Conservation (phyloP, 2,329 filamentous ascomycete genomes). For the Penicillium janthinellum region DNA sequence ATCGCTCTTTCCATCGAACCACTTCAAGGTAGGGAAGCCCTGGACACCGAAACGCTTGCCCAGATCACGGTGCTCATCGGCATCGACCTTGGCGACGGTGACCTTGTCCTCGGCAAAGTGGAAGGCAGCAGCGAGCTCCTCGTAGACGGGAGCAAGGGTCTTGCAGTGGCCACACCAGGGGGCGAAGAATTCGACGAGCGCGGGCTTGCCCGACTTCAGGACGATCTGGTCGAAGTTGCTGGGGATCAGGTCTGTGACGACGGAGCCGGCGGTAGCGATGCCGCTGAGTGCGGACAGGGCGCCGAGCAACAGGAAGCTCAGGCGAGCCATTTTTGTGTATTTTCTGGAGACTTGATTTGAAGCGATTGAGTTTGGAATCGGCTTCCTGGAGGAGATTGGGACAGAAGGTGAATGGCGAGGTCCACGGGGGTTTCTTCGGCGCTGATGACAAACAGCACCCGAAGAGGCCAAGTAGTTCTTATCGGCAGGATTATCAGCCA, state of each 20-base stretch:
- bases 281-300: constrained; percentile 51
- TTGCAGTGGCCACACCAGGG: constrained; percentile 99
- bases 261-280: constrained; percentile 68
- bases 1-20: constrained; percentile 92
- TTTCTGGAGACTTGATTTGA: background rate
- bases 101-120: constrained; percentile 74
- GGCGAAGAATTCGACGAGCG: constrained; percentile 96
- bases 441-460: constrained; percentile 28
- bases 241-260: constrained; percentile 86
- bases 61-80: constrained; percentile 81
- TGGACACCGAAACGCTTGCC: constrained; percentile 86
- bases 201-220: constrained; percentile 88
- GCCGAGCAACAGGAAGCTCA: constrained; percentile 50
- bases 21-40: constrained; percentile 97
- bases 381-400: constrained; percentile 3
- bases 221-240: constrained; percentile 90
- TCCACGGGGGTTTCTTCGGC: background rate
- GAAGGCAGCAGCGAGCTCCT: constrained; percentile 79
- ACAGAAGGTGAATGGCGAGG: constrained; percentile 7
- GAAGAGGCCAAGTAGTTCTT: constrained; percentile 41
- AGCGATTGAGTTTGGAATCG: constrained; percentile 1
- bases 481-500: background rate
- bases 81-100: constrained; percentile 93
- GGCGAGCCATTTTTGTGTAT: constrained; percentile 46
- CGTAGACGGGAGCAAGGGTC: constrained; percentile 89